These are phyloP conservation scores for Podaxis carcinomalis DNA, from an alignment of 768 basidiomycete species.

Conservation along the genomic window DNA sequence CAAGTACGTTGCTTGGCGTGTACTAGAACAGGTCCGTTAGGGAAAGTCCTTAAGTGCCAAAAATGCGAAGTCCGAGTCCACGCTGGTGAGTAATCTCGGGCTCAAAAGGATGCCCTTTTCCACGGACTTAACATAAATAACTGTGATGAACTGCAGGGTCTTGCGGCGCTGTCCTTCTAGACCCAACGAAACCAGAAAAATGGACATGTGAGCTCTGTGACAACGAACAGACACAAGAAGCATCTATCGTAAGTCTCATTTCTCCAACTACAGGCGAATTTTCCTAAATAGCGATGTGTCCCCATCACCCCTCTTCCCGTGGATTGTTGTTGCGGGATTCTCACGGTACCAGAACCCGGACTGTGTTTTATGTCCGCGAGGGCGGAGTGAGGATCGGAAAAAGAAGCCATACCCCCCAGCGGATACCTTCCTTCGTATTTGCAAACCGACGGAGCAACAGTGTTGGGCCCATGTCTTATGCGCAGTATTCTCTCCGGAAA, in stretches of 20 bases:
- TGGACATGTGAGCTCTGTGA: conserved; percentile 90
- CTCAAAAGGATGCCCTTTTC: background rate
- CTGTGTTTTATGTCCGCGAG: conserved; percentile 80
- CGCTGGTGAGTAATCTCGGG: conserved; percentile 50
- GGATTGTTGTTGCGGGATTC: background rate
- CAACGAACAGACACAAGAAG: conserved; percentile 78
- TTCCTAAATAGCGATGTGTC: background rate
- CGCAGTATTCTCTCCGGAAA: conserved; percentile 81
- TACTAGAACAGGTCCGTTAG: conserved; percentile 65
- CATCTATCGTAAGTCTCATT: conserved; percentile 59
- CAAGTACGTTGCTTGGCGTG: conserved; percentile 76
- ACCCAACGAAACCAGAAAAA: conserved; percentile 57
- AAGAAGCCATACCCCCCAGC: conserved; percentile 42
- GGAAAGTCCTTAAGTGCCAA: conserved; percentile 78
- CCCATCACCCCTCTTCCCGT: background rate
- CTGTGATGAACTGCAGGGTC: conserved; percentile 31
- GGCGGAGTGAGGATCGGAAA: conserved; percentile 45
- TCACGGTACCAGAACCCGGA: conserved; percentile 56
- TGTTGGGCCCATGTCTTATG: conserved; percentile 92
- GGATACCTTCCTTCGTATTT: conserved; percentile 67
- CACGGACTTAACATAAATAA: conserved; percentile 7
- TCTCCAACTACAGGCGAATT: background rate
- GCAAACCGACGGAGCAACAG: conserved; percentile 90
- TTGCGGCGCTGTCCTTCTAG: conserved; percentile 64
- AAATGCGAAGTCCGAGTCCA: conserved; percentile 78